Evolutionary conservation across 2,329 filamentous ascomycete species (phyloP).

Genomic region (Fusarium sp.): DNA sequence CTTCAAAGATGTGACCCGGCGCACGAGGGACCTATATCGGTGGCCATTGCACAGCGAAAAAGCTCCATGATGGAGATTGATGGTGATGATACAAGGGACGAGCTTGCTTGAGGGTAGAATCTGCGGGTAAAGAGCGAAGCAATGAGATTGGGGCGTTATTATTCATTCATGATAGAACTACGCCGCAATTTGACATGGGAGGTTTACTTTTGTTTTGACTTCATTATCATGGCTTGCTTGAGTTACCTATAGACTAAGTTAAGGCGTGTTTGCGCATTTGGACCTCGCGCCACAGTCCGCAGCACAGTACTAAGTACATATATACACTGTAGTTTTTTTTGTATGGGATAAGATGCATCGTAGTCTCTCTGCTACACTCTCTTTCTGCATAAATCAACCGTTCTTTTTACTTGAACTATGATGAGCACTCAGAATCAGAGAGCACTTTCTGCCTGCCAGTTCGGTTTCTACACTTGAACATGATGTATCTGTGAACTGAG

Average conservation of each 20-base stretch:
- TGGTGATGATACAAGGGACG: conserved; percentile 3
- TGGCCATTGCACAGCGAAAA: not conserved
- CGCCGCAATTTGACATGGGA: not conserved
- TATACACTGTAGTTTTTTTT: not conserved
- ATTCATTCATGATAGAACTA: not conserved
- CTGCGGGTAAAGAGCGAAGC: not conserved
- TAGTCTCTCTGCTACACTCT: not conserved
- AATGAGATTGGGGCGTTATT: not conserved
- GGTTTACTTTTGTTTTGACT: not conserved
- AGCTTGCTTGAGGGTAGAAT: not conserved
- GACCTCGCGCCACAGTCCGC: not conserved
- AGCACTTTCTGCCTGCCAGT: not conserved
- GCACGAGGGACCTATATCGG: not conserved
- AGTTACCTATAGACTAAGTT: not conserved
- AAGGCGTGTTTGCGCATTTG: not conserved
- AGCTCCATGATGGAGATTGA: conserved; percentile 22
- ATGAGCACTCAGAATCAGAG: not conserved
- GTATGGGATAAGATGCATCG: not conserved
- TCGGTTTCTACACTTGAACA: not conserved
- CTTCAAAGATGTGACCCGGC: not conserved
- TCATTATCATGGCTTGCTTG: not conserved
- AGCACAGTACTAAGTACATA: not conserved
- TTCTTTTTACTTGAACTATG: not conserved
- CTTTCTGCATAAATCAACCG: not conserved
- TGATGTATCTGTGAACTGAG: not conserved